Base-by-base conservation (phyloP, 805 yeast species). In the Yarrowia deformans region DNA sequence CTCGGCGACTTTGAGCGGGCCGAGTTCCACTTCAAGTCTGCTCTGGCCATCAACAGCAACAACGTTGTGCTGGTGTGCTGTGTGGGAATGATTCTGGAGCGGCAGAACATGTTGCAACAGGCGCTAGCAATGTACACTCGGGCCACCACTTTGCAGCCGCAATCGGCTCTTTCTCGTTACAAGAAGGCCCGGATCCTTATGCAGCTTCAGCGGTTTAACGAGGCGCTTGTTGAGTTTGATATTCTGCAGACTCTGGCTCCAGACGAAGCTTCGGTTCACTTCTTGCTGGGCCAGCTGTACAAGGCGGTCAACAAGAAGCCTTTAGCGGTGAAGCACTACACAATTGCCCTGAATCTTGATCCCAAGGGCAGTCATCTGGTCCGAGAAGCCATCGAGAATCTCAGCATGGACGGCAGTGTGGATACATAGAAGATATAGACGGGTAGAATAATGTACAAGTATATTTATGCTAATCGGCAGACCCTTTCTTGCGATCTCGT, bases 201-300 rank as follows among this genome's bases (percentile, higher is more conserved):
- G 72, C 80, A 89, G 3, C 82, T 91, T 84, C 90, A 88, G 70
- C 84, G 87, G 70, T 92, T 87, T 75, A 85, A 85, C 34, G 87
- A 84, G 66, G 96, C 98, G 0, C 80, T 93, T 70, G 83, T 82
- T 46, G 90, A 88, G 75, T 90, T 95, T 75, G 93, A 90, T 74
- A 82, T 83, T 58, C 83, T 95, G 68, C 86, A 85, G 72, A 84
- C 86, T 35, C 79, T 91, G 68, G 97, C 97, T 0, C 98, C 99
- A 0, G 97, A 94, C 77, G 98, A 94, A 77, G 97, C 97, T 0
- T 88, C 91, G 67, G 97, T 94, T 35, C 98, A 94, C 78, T 92
- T 90, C 78, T 80, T 93, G 50, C 81, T 95, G 56, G 99, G 98
- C 12, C 92, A 92, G 75, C 82, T 93, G 68, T 92, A 93, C 83